Base-by-base conservation (phyloP, 805 yeast species). In the Dipodascus albidus region DNA sequence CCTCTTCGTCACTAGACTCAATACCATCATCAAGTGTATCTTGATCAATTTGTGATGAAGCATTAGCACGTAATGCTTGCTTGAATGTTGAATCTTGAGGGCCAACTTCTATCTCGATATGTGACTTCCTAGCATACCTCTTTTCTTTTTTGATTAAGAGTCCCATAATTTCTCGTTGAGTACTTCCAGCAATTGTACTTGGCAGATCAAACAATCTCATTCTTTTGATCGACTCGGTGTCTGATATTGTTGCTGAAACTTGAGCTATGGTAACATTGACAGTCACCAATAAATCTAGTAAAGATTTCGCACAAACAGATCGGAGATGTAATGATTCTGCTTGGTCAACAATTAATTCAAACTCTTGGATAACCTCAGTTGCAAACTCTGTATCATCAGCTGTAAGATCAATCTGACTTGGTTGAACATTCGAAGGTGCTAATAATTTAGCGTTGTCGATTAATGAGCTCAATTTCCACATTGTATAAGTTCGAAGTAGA, bases 81-180 rank as follows among this genome's bases (percentile, higher is more conserved):
- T 49, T 0, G 64, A 38, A 48, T 63, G 67, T 52, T 22, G 20
- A 48, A 11, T 38, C 44, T 17, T 38, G 44, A 11, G 44, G 44
- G 4, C 44, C 44, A 38, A 19, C 4, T 38, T 38, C 44, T 11
- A 38, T 17, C n/a, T 38, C 14, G n/a, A 38, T 17, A n/a, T 38
- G 44, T 11, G 49, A 51, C 14, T 23, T 49, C 3, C 35, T 17
- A 0, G 81, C 80, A 11, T 72, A 58, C 21, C 69, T 67, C 3
- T 75, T 69, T 58, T 82, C 88, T 54, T 75, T 72, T 21, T 71
- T 62, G 55, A 81, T 67, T 56, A 75, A 82, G 2, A 74, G 60
- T n/a, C 69, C 62, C 54, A 38, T 38, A 6, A 74, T 52, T 14
- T 81, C 57, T 1, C 67, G 59, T 0, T 59, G 44, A 11, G 44